phyloP scores from a whole-genome alignment of 768 basidiomycete species.

The Suillus ampliporus region DNA sequence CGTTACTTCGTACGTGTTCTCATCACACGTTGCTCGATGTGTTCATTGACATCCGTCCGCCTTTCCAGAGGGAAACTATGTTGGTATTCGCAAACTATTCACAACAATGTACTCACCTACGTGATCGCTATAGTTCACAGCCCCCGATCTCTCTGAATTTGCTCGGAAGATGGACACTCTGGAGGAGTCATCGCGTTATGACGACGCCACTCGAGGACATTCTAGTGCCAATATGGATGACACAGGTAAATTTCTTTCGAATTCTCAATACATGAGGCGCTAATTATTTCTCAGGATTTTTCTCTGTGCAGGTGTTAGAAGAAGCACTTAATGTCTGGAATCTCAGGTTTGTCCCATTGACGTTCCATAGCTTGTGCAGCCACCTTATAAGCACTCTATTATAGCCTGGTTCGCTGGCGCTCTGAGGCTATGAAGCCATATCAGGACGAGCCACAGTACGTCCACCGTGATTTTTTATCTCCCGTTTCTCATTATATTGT shows the following conservation, averaged over 20 bases:
- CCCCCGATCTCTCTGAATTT: constrained; percentile 79
- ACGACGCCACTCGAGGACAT: constrained; percentile 48
- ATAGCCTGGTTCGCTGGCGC: constrained; percentile 83
- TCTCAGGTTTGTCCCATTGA: constrained; percentile 57
- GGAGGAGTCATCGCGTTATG: constrained; percentile 56
- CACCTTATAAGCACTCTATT: constrained; percentile 15
- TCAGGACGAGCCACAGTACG: constrained; percentile 80
- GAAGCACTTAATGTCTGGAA: constrained; percentile 86
- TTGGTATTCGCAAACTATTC: constrained; percentile 35
- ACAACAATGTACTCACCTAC: constrained; percentile 15
- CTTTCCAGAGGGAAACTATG: constrained; percentile 52
- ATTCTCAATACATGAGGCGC: not conserved
- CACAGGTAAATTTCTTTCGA: constrained; percentile 56
- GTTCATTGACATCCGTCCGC: constrained; percentile 32
- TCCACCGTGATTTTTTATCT: constrained; percentile 15
- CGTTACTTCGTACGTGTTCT: constrained; percentile 63
- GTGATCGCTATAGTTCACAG: constrained; percentile 61
- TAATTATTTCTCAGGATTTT: constrained; percentile 64
- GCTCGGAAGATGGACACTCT: constrained; percentile 70
- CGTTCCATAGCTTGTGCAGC: constrained; percentile 6
- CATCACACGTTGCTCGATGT: constrained; percentile 6
- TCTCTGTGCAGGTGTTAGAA: constrained; percentile 90
- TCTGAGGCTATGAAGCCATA: constrained; percentile 80
- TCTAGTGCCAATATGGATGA: constrained; percentile 89
- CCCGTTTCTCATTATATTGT: constrained; percentile 15